These are phyloP conservation scores for Thelonectria blattea DNA, from an alignment of 2,329 filamentous ascomycete species.

Conservation along the genomic window DNA sequence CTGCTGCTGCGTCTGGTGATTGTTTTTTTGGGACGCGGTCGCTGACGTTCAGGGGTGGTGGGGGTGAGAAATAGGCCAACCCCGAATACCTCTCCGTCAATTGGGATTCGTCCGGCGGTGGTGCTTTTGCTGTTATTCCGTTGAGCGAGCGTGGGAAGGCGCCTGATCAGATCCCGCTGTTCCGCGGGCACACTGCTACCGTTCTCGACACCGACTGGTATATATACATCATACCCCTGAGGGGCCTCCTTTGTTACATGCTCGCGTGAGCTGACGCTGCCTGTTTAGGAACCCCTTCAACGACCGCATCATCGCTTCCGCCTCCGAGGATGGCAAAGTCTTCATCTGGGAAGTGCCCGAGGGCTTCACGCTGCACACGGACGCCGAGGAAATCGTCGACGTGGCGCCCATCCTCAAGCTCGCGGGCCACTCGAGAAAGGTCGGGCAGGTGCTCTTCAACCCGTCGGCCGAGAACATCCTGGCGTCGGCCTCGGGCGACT, in stretches of 20 bases:
- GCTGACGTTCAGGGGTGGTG: too few relatives aligned
- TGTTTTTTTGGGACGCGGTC: conserved; percentile 13
- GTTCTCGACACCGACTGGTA: conserved; percentile 98
- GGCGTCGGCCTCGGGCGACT: conserved; percentile 93
- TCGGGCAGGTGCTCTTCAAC: conserved; percentile 98
- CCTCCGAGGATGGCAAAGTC: conserved; percentile 95
- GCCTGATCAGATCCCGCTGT: conserved; percentile 91
- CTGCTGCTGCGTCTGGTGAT: too few relatives aligned
- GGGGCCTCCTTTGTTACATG: conserved; percentile 11
- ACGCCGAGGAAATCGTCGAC: conserved; percentile 83
- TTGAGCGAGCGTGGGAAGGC: conserved; percentile 87
- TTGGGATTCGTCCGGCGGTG: conserved; percentile 96
- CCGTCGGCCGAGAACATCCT: conserved; percentile 94
- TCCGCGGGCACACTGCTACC: conserved; percentile 92
- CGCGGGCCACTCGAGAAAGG: conserved; percentile 89
- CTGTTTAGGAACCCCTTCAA: conserved; percentile 83
- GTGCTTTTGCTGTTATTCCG: conserved; percentile 95
- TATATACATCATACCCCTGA: conserved; percentile 31
- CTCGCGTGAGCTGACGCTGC: conserved; percentile 22
- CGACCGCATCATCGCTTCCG: conserved; percentile 89
- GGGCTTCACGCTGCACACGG: conserved; percentile 81
- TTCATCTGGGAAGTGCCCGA: conserved; percentile 96
- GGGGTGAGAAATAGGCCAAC: conserved; percentile 69
- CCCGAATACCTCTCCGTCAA: conserved; percentile 96
- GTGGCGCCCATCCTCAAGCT: conserved; percentile 83